Percentiles rank a stretch among this genome's conserved stretches.
Conservation (phyloP, 1,284 basidiomycete species). For the Moesziomyces antarcticus region DNA sequence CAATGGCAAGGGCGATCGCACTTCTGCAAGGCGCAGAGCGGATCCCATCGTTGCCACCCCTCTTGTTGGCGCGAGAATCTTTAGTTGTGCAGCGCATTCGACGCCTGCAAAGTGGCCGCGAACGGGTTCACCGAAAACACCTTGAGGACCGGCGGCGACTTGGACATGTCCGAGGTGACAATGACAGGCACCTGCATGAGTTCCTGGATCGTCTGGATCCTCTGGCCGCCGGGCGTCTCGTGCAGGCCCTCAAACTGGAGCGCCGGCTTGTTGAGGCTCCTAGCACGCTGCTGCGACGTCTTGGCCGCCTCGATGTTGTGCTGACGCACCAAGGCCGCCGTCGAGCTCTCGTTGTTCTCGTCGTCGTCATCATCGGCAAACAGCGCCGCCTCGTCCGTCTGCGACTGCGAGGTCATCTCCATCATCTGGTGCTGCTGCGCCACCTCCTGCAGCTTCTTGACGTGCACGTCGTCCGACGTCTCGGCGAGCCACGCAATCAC, state of each 20-base stretch:
- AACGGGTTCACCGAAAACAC: constrained; percentile 52
- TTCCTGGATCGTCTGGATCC: constrained; percentile 56
- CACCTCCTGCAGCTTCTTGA: constrained; percentile 54
- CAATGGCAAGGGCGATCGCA: constrained; percentile 2
- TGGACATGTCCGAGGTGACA: constrained; percentile 61
- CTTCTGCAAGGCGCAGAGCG: not conserved
- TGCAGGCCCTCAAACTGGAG: constrained; percentile 45
- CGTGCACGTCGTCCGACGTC: constrained; percentile 77
- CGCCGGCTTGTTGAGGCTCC: constrained; percentile 39
- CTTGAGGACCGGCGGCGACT: constrained; percentile 64
- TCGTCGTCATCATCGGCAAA: constrained; percentile 61
- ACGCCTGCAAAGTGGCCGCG: constrained; percentile 4
- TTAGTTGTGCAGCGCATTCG: constrained; percentile 8
- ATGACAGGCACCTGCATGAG: constrained; percentile 57
- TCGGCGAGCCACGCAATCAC: constrained; percentile 94
- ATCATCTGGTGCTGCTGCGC: constrained; percentile 53
- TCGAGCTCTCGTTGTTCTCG: constrained; percentile 23
- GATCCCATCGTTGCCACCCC: not conserved
- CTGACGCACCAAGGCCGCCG: constrained; percentile 41
- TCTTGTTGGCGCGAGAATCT: not conserved
- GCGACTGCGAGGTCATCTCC: constrained; percentile 59
- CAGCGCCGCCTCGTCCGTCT: constrained; percentile 57
- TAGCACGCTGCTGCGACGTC: constrained; percentile 38
- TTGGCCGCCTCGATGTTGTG: constrained; percentile 49
- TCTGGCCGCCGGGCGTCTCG: constrained; percentile 17